A percentile compares a stretch with the other conserved stretches of the same genome.
Conservation (phyloP, 148 eudicot genomes). For the Vaccinium corymbosum region DNA sequence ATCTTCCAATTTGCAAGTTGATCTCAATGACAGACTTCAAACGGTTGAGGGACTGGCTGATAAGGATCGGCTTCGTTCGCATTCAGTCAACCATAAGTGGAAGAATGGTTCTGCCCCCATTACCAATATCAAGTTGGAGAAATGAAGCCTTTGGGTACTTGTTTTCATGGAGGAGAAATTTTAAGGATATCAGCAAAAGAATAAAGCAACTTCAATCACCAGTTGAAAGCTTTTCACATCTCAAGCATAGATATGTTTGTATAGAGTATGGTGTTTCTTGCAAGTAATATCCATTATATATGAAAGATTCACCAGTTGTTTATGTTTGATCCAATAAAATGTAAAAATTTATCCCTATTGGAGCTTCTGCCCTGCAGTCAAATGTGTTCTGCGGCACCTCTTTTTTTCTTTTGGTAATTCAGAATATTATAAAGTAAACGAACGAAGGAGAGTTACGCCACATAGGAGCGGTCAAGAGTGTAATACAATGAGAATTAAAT, state of each 20-base stretch:
- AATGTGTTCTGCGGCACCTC: neutral
- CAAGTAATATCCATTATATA: neutral
- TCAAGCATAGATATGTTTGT: neutral
- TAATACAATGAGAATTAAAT: too few relatives aligned
- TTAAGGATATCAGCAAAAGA: neutral
- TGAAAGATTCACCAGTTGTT: neutral
- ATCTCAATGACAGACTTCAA: neutral
- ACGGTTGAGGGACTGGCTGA: neutral
- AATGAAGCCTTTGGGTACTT: neutral
- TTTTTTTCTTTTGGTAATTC: too few relatives aligned
- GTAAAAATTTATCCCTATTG: neutral
- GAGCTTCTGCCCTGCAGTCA: neutral
- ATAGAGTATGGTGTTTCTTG: neutral
- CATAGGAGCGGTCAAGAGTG: too few relatives aligned
- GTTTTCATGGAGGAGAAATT: neutral
- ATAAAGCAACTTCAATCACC: constrained; percentile 2
- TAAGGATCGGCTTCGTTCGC: neutral
- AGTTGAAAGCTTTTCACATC: neutral
- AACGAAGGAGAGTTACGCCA: too few relatives aligned
- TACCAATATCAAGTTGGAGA: neutral
- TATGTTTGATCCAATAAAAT: neutral
- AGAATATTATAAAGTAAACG: too few relatives aligned
- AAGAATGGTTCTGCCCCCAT: neutral
- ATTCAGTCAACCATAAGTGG: neutral
- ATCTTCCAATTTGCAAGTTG: neutral